phyloP scores from a whole-genome alignment of 108 stramenopile species.

The Skeletonema menzelii region DNA sequence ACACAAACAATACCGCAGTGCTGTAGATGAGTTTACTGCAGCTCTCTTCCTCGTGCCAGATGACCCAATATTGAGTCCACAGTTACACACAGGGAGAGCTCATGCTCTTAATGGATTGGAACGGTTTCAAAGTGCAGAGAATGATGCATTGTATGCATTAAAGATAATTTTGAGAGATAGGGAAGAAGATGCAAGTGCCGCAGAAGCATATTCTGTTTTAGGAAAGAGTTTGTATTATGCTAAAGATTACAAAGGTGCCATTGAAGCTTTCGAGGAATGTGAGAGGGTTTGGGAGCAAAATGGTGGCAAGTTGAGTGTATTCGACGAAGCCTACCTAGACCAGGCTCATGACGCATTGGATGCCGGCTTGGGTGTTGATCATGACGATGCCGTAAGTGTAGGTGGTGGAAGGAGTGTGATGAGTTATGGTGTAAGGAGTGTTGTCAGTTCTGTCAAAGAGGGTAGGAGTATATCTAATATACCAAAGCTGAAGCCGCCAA shows the following conservation, averaged over 20 bases:
- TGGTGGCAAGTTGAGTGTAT: constrained; percentile 74
- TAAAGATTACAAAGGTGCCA: constrained; percentile 72
- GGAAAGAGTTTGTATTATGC: constrained; percentile 85
- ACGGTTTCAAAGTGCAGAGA: constrained; percentile 76
- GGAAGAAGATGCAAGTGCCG: constrained; percentile 62
- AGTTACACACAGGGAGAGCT: constrained; percentile 79
- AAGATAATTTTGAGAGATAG: constrained; percentile 41
- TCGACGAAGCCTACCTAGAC: constrained; percentile 85
- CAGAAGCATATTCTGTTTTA: constrained; percentile 84
- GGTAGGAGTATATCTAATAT: constrained; percentile 53
- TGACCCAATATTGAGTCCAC: constrained; percentile 75
- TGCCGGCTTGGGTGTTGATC: constrained; percentile 48
- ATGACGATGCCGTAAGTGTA: constrained; percentile 30
- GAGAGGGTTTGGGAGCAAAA: constrained; percentile 52
- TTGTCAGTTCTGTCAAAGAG: constrained; percentile 41
- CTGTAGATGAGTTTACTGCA: constrained; percentile 88
- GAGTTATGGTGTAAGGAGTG: constrained; percentile 34
- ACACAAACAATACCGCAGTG: constrained; percentile 74
- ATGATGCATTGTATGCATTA: constrained; percentile 78
- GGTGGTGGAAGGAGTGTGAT: constrained; percentile 42
- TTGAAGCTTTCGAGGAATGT: constrained; percentile 75
- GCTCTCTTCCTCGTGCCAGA: constrained; percentile 85
- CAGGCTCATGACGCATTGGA: constrained; percentile 69
- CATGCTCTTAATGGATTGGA: constrained; percentile 86
- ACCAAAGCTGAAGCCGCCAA: constrained; percentile 82